These are phyloP conservation scores for Debaryomyces nepalensis DNA, from an alignment of 1,139 yeast genomes.

Conservation along the genomic window DNA sequence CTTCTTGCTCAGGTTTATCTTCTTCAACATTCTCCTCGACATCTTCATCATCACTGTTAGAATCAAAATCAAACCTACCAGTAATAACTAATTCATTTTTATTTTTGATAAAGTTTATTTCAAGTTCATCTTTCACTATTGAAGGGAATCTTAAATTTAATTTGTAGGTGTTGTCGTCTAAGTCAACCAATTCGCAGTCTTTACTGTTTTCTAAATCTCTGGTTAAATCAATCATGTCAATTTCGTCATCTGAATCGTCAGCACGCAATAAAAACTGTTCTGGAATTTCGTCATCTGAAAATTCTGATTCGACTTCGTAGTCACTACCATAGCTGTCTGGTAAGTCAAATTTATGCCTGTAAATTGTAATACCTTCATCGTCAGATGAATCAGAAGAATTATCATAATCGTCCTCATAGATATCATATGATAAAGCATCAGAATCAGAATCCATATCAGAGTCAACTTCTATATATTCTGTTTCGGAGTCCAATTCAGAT, in stretches of 20 bases:
- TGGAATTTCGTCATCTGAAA: slow-evolving; percentile 38
- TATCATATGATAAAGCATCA: slow-evolving; percentile 14
- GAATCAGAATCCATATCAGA: slow-evolving; percentile 26
- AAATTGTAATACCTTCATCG: slow-evolving; percentile 51
- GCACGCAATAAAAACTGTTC: slow-evolving; percentile 27
- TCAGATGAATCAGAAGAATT: slow-evolving; percentile 31
- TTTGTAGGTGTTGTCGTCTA: slow-evolving; percentile 47
- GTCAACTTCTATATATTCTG: slow-evolving; percentile 41
- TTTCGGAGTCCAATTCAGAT: slow-evolving; percentile 31
- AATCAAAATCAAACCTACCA: slow-evolving; percentile 47
- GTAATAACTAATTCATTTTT: slow-evolving; percentile 49
- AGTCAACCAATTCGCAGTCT: slow-evolving; percentile 50
- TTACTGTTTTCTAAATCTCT: slow-evolving; percentile 50
- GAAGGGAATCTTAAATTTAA: slow-evolving; percentile 51
- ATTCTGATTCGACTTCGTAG: slow-evolving; percentile 40
- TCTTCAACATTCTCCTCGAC: slow-evolving; percentile 17
- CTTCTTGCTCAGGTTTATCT: slow-evolving; percentile 19
- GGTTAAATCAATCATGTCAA: slow-evolving; percentile 46
- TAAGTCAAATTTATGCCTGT: slow-evolving; percentile 47
- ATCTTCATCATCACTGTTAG: slow-evolving; percentile 25
- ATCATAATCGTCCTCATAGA: slow-evolving; percentile 16
- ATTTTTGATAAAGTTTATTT: slow-evolving; percentile 45
- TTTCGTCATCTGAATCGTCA: slow-evolving; percentile 42
- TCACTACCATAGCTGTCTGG: slow-evolving; percentile 37
- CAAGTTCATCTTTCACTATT: slow-evolving; percentile 47